These are phyloP conservation scores for Sungouiozyma ichnusensis DNA, from an alignment of 805 yeast genomes.

Conservation along the genomic window DNA sequence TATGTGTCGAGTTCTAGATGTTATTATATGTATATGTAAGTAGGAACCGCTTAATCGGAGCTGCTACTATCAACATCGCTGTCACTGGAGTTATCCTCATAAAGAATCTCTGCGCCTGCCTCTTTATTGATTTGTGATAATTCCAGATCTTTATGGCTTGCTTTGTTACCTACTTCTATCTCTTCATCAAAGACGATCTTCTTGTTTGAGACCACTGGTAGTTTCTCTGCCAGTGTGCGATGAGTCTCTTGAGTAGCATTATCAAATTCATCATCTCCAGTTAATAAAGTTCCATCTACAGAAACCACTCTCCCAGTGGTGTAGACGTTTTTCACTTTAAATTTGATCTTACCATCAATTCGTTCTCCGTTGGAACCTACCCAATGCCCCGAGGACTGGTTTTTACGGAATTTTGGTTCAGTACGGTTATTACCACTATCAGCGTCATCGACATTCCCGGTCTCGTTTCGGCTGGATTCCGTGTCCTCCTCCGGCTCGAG, in stretches of 20 bases:
- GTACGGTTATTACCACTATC: slow-evolving; percentile 9
- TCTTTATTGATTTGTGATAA: slow-evolving; percentile 26
- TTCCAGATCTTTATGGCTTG: slow-evolving; percentile 28
- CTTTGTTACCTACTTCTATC: slow-evolving; percentile 27
- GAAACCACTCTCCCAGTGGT: slow-evolving; percentile 75
- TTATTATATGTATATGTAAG: neutral
- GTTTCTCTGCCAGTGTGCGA: slow-evolving; percentile 30
- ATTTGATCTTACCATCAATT: slow-evolving; percentile 73
- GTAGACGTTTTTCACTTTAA: slow-evolving; percentile 61
- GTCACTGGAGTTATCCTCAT: slow-evolving; percentile 25
- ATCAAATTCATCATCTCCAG: slow-evolving; percentile 10
- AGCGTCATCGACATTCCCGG: slow-evolving; percentile 3
- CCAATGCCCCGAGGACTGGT: slow-evolving; percentile 77
- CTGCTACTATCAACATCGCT: slow-evolving; percentile 18
- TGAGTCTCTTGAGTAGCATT: slow-evolving; percentile 31
- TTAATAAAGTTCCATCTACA: slow-evolving; percentile 73
- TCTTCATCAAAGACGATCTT: slow-evolving; percentile 44
- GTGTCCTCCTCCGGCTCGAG: slow-evolving; percentile 11
- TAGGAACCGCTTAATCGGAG: neutral
- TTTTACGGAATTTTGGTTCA: slow-evolving; percentile 22
- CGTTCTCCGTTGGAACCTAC: slow-evolving; percentile 60
- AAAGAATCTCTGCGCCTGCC: slow-evolving; percentile 28
- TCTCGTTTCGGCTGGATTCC: slow-evolving; percentile 11
- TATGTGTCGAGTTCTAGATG: no score
- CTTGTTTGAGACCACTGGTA: slow-evolving; percentile 40